Conservation (phyloP, 2,329 filamentous ascomycete genomes). For the Paracoccidioides brasiliensis region DNA sequence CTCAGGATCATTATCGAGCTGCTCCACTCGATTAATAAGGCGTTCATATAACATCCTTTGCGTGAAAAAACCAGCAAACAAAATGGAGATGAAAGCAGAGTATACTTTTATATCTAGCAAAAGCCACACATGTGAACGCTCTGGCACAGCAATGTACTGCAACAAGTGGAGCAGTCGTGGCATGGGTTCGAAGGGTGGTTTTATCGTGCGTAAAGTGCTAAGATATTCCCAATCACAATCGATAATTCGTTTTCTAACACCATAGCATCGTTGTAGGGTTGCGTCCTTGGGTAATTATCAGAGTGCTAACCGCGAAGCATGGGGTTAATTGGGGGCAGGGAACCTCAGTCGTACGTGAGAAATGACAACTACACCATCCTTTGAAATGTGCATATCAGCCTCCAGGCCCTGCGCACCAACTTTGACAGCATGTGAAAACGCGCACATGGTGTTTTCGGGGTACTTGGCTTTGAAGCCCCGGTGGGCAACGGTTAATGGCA, state of each 20-base stretch:
- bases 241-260: conserved; percentile 54
- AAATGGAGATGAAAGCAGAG: background rate
- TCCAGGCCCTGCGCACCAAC: conserved; percentile 72
- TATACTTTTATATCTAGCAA: conserved; percentile 76
- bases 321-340: too few species aligned
- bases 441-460: conserved; percentile 76
- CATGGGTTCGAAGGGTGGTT: conserved; percentile 57
- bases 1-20: conserved; percentile 37
- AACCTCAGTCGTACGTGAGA: conserved; percentile 51
- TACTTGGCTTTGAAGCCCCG: conserved; percentile 50
- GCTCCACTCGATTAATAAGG: conserved; percentile 1
- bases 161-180: conserved; percentile 63
- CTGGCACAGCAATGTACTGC: conserved; percentile 53
- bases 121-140: conserved; percentile 58
- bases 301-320: background rate
- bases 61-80: background rate
- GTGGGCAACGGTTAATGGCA: conserved; percentile 24
- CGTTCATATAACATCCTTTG: background rate
- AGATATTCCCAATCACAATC: conserved; percentile 69
- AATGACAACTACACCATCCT: conserved; percentile 72
- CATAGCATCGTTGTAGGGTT: conserved; percentile 69
- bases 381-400: conserved; percentile 73
- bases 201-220: conserved; percentile 51
- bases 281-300: conserved; percentile 45
- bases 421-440: conserved; percentile 60